Evolutionary conservation across 2,329 filamentous ascomycete genomes (phyloP).

Genomic region (Trichoderma polysporum): DNA sequence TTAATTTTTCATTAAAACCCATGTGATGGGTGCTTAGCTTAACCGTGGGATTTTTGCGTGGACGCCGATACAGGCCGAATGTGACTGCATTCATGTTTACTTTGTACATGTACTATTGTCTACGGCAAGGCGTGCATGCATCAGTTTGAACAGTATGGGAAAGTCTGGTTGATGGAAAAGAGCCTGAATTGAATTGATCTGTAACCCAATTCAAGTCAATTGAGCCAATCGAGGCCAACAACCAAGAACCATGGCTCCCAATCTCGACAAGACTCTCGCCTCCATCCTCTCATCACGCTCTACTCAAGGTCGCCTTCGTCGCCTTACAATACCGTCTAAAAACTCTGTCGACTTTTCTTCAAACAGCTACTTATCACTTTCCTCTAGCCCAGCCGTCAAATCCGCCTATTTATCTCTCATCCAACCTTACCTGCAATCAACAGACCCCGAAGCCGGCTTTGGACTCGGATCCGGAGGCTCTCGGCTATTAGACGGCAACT

Average conservation of each 20-base stretch:
- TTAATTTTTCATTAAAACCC: background rate
- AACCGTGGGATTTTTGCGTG: background rate
- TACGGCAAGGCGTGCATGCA: background rate
- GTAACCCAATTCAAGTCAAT: too few relatives aligned
- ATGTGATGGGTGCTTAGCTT: background rate
- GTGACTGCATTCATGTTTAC: background rate
- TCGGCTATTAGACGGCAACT: slow-evolving; percentile 54
- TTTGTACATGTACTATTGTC: background rate
- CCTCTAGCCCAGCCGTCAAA: slow-evolving; percentile 50
- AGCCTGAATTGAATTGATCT: background rate
- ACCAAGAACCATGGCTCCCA: background rate
- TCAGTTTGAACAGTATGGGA: background rate
- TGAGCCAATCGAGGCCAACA: background rate
- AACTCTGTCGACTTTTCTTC: slow-evolving; percentile 75
- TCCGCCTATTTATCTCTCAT: slow-evolving; percentile 59
- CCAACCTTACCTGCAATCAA: slow-evolving; percentile 42
- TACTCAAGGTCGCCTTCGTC: slow-evolving; percentile 41
- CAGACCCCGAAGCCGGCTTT: slow-evolving; percentile 19
- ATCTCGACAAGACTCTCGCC: slow-evolving; percentile 32
- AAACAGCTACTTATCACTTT: slow-evolving; percentile 77
- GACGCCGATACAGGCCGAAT: slow-evolving; percentile 13
- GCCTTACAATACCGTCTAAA: slow-evolving; percentile 58
- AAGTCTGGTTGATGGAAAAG: background rate
- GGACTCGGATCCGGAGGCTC: slow-evolving; percentile 53
- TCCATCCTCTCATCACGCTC: slow-evolving; percentile 33